Percentiles rank a stretch among this genome's conserved stretches.
Conservation (phyloP, 768 basidiomycete species). For the Collybia mongolica region DNA sequence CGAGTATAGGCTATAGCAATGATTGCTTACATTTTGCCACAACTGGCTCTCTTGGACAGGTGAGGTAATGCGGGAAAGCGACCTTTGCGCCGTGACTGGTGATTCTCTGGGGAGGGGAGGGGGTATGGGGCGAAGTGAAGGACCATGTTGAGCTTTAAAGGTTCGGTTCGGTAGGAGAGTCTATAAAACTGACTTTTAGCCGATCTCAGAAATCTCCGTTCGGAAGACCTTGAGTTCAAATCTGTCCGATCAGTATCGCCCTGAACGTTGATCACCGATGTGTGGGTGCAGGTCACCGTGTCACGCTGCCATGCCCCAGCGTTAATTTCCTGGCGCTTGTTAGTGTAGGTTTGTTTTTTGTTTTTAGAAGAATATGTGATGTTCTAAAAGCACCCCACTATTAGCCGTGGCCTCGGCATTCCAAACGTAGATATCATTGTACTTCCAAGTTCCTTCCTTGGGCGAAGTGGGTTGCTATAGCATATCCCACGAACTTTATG, state of each 20-base stretch:
- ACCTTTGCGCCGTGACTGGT: neutral
- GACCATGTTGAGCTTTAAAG: constrained; percentile 3
- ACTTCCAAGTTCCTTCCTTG: neutral
- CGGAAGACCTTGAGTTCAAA: neutral
- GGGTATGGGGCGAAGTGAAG: too few relatives aligned
- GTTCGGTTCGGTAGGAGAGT: neutral
- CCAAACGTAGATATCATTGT: constrained; percentile 1
- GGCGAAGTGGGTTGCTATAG: too few relatives aligned
- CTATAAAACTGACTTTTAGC: neutral
- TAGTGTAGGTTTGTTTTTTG: too few relatives aligned
- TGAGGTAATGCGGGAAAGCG: neutral
- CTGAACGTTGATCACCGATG: constrained; percentile 1
- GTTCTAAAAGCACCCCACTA: too few relatives aligned
- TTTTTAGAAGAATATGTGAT: neutral
- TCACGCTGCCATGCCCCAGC: too few relatives aligned
- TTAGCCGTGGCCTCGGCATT: too few relatives aligned
- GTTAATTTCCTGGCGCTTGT: too few relatives aligned
- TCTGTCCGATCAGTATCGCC: constrained; percentile 1
- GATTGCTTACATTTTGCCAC: neutral
- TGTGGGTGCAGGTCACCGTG: neutral
- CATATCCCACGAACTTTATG: too few relatives aligned
- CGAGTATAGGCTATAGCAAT: neutral
- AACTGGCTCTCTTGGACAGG: neutral
- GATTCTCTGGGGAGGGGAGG: neutral
- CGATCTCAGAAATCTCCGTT: constrained; percentile 5